A percentile compares a stretch with the other conserved stretches of the same genome.
These are phyloP conservation scores for Nemophila menziesii DNA, from an alignment of 257 asterid genomes.

Conservation along the genomic window DNA sequence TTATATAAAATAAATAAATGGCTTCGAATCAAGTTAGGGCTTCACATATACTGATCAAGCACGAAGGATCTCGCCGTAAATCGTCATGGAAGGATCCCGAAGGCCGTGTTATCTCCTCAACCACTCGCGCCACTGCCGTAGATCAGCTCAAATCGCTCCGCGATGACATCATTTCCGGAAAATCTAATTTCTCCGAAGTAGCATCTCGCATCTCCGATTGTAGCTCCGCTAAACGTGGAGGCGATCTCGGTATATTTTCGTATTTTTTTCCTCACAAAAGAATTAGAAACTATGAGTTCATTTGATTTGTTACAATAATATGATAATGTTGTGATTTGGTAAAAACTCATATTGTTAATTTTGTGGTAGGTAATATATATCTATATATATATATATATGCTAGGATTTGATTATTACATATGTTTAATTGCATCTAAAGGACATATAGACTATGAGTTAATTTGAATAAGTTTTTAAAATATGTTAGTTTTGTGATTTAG, in stretches of 20 bases:
- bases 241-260: slow-evolving; percentile 63
- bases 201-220: slow-evolving; percentile 73
- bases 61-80: slow-evolving; percentile 88
- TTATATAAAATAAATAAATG: background rate
- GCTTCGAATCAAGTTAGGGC: slow-evolving; percentile 77
- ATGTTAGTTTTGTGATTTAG: no score
- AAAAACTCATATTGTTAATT: no score
- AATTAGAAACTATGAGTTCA: no score
- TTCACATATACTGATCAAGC: slow-evolving; percentile 86
- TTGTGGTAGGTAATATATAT: no score
- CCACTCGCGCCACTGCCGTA: slow-evolving; percentile 68
- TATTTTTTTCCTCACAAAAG: no score
- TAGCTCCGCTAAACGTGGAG: slow-evolving; percentile 94
- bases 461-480: no score
- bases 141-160: slow-evolving; percentile 61
- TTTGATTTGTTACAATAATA: no score
- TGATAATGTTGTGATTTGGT: no score
- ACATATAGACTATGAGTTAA: no score
- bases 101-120: slow-evolving; percentile 54
- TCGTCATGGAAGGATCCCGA: slow-evolving; percentile 98
- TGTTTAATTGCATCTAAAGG: no score
- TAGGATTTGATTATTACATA: no score
- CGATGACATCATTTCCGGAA: slow-evolving; percentile 51
- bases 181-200: slow-evolving; percentile 52
- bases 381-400: no score